These are phyloP conservation scores for Lanmaoa rubissima DNA, from an alignment of 768 basidiomycete species.

Conservation along the genomic window DNA sequence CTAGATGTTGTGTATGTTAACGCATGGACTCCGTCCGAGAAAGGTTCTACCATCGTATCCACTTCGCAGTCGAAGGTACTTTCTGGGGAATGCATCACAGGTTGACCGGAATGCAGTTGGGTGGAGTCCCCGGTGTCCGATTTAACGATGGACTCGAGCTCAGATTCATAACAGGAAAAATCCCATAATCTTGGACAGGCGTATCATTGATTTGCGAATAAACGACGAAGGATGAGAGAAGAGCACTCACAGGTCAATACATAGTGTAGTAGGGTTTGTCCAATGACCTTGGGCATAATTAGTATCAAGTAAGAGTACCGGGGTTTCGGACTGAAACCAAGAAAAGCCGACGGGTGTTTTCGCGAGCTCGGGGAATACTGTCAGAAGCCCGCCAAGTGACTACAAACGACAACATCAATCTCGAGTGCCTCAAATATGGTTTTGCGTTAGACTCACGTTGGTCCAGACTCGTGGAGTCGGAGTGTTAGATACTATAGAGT, in stretches of 20 bases:
- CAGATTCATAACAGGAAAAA: slow-evolving; percentile 21
- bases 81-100: background rate
- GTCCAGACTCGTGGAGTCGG: slow-evolving; percentile 28
- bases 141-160: slow-evolving; percentile 14
- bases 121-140: background rate
- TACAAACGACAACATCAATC: slow-evolving; percentile 8
- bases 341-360: slow-evolving; percentile 21
- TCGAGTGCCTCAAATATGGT: background rate
- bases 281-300: slow-evolving; percentile 13
- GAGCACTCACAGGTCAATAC: slow-evolving; percentile 21
- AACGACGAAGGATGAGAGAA: background rate
- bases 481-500: background rate
- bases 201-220: background rate
- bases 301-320: slow-evolving; percentile 23
- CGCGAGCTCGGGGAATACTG: slow-evolving; percentile 24
- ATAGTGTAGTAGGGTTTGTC: slow-evolving; percentile 19
- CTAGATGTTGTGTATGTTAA: slow-evolving; percentile 14
- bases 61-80: background rate
- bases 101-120: background rate
- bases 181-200: slow-evolving; percentile 21
- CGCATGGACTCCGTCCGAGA: background rate
- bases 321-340: slow-evolving; percentile 30
- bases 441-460: slow-evolving; percentile 19
- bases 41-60: slow-evolving; percentile 15
- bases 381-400: slow-evolving; percentile 23